A percentile compares a stretch with the other conserved stretches of the same genome.
phyloP scores from a whole-genome alignment of 2,329 filamentous ascomycete genomes.

The Xylaria sp. region DNA sequence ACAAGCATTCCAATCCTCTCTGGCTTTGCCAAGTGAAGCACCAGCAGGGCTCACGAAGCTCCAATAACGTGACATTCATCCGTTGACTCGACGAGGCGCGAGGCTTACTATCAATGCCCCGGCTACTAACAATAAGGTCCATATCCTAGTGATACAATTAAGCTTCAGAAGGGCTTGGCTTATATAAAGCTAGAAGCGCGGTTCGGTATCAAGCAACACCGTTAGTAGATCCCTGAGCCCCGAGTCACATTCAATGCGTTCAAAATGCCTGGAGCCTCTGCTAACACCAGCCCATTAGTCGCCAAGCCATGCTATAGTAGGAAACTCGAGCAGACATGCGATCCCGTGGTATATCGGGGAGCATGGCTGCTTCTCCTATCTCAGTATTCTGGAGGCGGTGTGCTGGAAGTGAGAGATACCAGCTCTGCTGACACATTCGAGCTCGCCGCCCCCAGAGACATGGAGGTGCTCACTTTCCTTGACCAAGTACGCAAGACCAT shows the following conservation, averaged over 20 bases:
- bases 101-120: neutral
- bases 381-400: neutral
- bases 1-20: neutral
- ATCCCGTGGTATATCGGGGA: neutral
- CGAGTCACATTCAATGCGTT: neutral
- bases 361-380: neutral
- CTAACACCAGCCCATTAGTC: neutral
- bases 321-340: neutral
- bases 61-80: neutral
- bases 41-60: neutral
- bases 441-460: neutral
- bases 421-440: neutral
- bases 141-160: neutral
- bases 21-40: neutral
- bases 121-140: neutral
- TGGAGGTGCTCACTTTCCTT: neutral
- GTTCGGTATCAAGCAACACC: neutral
- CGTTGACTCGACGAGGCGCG: neutral
- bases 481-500: neutral
- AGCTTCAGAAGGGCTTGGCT: neutral
- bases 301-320: neutral
- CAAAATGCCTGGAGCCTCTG: neutral
- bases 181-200: constrained; percentile 2
- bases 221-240: neutral
- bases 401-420: neutral